phyloP scores from a whole-genome alignment of 2,329 filamentous ascomycete genomes.

The Ceratocystis diversiconidia region DNA sequence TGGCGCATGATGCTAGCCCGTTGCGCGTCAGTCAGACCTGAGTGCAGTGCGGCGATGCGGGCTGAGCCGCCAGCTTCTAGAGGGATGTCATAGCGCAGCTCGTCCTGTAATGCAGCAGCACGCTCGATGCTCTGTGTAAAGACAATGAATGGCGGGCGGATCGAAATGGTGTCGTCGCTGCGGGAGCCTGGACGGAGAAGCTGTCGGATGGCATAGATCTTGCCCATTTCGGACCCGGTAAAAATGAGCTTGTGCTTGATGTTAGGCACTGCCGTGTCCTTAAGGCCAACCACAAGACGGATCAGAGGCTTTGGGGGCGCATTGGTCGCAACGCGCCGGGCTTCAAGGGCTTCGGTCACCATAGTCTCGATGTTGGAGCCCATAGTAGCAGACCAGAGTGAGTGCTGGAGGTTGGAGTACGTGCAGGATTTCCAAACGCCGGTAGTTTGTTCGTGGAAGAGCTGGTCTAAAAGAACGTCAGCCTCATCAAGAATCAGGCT shows the following conservation, averaged over 20 bases:
- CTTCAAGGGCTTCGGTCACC: constrained; percentile 50
- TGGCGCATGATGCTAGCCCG: constrained; percentile 73
- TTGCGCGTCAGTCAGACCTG: constrained; percentile 61
- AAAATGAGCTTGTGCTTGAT: constrained; percentile 81
- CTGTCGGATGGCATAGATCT: constrained; percentile 80
- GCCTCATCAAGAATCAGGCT: constrained; percentile 82
- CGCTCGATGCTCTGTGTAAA: constrained; percentile 94
- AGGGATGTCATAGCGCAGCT: constrained; percentile 89
- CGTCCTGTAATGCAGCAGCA: constrained; percentile 72
- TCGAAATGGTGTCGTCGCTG: constrained; percentile 36
- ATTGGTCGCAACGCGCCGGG: constrained; percentile 26
- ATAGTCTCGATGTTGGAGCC: constrained; percentile 80
- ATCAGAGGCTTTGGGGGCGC: constrained; percentile 41
- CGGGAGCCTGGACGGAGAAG: constrained; percentile 58
- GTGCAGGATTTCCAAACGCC: constrained; percentile 70
- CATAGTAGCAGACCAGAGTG: constrained; percentile 95
- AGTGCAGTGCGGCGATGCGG: constrained; percentile 81
- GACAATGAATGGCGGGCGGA: constrained; percentile 81
- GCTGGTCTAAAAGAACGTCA: constrained; percentile 78
- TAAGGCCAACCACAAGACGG: constrained; percentile 84
- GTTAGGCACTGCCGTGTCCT: constrained; percentile 89
- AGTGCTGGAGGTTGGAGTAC: constrained; percentile 54
- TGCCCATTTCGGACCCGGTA: constrained; percentile 83
- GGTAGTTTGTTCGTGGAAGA: constrained; percentile 82
- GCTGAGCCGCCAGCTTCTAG: constrained; percentile 69